Evolutionary conservation across 2,329 filamentous ascomycete genomes (phyloP).

Genomic region (Epichloe baconii): DNA sequence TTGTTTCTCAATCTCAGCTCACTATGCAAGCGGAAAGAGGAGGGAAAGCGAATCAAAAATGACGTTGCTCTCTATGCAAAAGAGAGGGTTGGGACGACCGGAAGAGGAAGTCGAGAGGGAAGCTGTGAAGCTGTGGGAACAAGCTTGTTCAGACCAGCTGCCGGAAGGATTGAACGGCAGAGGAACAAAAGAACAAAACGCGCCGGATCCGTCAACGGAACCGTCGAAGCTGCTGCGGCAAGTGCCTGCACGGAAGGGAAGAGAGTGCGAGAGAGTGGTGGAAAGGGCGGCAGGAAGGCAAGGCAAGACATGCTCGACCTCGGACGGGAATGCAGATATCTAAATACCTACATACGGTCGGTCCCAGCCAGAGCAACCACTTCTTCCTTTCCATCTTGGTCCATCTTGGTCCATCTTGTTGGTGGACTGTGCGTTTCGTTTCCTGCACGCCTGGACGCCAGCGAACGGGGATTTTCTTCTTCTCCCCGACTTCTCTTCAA

Average conservation of each 20-base stretch:
- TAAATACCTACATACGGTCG: constrained; percentile 7
- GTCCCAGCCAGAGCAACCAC: too few species aligned
- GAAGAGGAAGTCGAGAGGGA: not conserved
- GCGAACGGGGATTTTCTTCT: too few species aligned
- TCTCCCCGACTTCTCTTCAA: too few species aligned
- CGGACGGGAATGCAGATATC: constrained; percentile 8
- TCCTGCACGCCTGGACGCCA: too few species aligned
- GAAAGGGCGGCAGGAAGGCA: not conserved
- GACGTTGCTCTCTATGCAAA: constrained; percentile 10
- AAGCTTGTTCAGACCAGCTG: constrained; percentile 13
- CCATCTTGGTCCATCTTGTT: too few species aligned
- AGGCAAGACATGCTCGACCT: not conserved
- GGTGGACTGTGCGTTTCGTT: too few species aligned
- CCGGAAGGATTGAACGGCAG: constrained; percentile 21
- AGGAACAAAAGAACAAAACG: not conserved
- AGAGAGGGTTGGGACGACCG: not conserved
- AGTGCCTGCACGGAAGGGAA: constrained; percentile 3
- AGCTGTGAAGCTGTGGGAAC: not conserved
- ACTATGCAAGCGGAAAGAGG: not conserved
- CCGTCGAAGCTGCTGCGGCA: not conserved
- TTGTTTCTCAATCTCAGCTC: not conserved
- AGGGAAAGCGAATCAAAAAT: constrained; percentile 5
- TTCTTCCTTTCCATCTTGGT: too few species aligned
- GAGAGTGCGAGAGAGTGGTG: not conserved
- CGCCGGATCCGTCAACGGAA: constrained; percentile 3